A percentile compares a stretch with the other conserved stretches of the same genome.
phyloP scores from a whole-genome alignment of 192 early-diverging fungal genomes.

The Haplosporangium gracile region DNA sequence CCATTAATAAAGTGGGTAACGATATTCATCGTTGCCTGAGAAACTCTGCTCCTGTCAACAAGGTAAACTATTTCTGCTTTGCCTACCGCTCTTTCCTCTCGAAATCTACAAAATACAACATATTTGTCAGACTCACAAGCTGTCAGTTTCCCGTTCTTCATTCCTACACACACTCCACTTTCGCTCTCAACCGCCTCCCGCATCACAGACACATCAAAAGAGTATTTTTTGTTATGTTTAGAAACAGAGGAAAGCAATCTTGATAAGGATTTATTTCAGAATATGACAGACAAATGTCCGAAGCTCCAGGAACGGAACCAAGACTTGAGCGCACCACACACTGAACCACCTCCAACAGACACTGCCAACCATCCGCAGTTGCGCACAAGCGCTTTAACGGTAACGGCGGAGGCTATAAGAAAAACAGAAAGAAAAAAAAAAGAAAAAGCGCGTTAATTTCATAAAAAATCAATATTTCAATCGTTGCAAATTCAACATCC shows the following conservation, averaged over 20 bases:
- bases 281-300: background rate
- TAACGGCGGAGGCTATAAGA: slow-evolving; percentile 29
- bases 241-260: background rate
- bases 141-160: too few species aligned
- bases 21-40: too few species aligned
- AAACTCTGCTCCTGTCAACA: too few species aligned
- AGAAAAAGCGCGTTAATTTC: background rate
- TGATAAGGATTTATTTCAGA: slow-evolving; percentile 3
- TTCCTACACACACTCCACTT: too few species aligned
- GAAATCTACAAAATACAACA: too few species aligned
- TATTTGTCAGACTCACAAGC: too few species aligned
- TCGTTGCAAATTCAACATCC: background rate
- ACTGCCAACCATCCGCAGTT: background rate
- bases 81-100: too few species aligned
- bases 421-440: background rate
- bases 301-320: background rate
- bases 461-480: background rate
- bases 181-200: too few species aligned
- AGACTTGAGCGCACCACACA: background rate
- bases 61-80: too few species aligned
- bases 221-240: background rate
- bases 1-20: too few species aligned
- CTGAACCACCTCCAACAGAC: slow-evolving; percentile 1
- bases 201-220: too few species aligned
- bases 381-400: slow-evolving; percentile 27